Evolutionary conservation across 352 stramenopile genomes (phyloP).

Genomic region (Saprolegnia diclina): DNA sequence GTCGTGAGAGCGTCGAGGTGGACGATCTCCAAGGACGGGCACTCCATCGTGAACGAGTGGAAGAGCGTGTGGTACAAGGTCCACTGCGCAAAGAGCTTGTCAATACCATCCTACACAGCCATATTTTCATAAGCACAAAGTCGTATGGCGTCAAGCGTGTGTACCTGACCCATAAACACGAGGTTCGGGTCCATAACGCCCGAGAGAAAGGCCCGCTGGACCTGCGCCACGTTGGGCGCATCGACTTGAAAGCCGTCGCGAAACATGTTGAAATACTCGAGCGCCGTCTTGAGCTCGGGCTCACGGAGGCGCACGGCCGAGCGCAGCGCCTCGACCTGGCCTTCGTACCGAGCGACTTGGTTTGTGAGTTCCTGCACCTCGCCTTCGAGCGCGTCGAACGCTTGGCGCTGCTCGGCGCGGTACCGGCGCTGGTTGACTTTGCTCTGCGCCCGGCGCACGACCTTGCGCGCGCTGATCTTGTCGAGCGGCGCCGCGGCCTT

Average conservation of each 20-base stretch:
- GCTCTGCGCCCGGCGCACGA: conserved; percentile 2
- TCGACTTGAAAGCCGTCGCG: background rate
- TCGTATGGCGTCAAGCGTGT: conserved; percentile 23
- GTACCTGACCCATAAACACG: conserved; percentile 5
- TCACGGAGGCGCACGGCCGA: background rate
- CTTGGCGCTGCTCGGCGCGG: background rate
- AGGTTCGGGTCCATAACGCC: conserved; percentile 2
- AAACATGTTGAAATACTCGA: conserved; percentile 17
- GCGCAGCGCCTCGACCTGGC: background rate
- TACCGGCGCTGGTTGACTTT: conserved; percentile 24
- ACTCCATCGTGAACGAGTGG: background rate
- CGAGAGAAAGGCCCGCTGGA: conserved; percentile 3
- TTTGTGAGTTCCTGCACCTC: background rate
- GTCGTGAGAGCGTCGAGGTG: background rate
- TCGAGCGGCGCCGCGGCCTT: background rate
- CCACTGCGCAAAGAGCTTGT: conserved; percentile 11
- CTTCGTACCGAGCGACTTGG: conserved; percentile 4
- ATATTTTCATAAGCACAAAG: background rate
- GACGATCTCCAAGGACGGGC: background rate
- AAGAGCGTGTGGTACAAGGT: conserved; percentile 8
- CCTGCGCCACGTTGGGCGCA: background rate
- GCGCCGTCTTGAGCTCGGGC: background rate
- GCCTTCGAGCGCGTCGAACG: background rate
- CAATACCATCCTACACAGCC: background rate
- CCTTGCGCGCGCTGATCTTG: background rate